Evolutionary conservation across 257 asterid species (phyloP), one percentile per base, ranked within the genome.

Genomic region (Nicotiana attenuata): DNA sequence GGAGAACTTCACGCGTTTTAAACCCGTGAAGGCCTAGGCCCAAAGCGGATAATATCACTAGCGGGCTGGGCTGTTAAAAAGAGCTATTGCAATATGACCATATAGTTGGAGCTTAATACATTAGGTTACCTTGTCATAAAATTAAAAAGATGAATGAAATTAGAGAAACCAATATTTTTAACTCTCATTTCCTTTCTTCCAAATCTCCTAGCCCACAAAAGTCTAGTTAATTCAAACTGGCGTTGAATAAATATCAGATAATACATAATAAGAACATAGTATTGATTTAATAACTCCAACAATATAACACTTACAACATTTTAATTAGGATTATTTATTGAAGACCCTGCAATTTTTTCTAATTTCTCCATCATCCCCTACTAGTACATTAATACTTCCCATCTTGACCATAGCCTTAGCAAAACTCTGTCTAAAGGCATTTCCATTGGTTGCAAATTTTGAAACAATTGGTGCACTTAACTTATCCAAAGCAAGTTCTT

Each of bases 401-500:
- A 88, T 15, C 41, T 85, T 88, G 7, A 87, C 13, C 82, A 88
- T 55, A 6, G 90, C 84, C 10, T 77, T 65, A 16, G 81, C 81
- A 67, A 87, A 87, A 20, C 61, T 78, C 31, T 66, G 77, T 1
- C 35, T 38, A 47, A 85, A 85, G 3, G 78, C 29, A 76, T 55
- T 79, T 22, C 22, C 82, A 75, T 83, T 67, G 0, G 80, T 33
- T 7, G 89, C 84, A 56, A 85, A 82, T 7, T 71, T 84, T 2
- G 86, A n/a, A 31, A 85, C 87, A 33, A 85, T 33, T 3, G 85
- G 76, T 15, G 86, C 87, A 53, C 90, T 90, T 13, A 89, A 83
- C 56, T 73, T 68, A 82, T 92, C 92, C 81, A 83, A 16, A 0
- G 89, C 91, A 79, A 94, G 88, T 80, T 85, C 85, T 85, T 90